Conservation (phyloP, 306 rosid species). For the Neltuma alba region DNA sequence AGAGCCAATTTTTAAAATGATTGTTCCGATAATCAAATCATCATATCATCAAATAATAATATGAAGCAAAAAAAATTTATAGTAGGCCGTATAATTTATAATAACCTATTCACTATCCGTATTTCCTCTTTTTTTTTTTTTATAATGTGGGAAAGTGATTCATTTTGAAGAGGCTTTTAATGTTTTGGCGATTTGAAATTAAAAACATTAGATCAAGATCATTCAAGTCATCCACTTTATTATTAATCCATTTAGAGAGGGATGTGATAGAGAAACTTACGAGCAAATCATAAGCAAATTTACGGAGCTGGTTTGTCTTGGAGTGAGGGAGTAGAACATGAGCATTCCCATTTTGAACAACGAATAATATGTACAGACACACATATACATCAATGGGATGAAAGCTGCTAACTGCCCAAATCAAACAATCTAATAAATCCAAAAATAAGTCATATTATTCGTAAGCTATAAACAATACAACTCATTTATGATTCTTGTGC, state of each 20-base stretch:
- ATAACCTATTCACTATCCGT: background rate
- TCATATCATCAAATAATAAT: background rate
- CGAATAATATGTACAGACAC: conserved; percentile 91
- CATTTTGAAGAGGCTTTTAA: background rate
- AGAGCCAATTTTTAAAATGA: conserved; percentile 22
- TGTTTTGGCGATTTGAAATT: background rate
- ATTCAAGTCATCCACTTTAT: background rate
- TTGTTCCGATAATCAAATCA: background rate
- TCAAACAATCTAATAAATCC: background rate
- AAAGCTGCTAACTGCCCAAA: conserved; percentile 76
- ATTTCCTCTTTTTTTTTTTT: too few relatives aligned
- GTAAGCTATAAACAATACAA: too few relatives aligned
- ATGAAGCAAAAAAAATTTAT: too few relatives aligned
- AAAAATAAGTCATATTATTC: background rate
- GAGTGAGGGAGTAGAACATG: conserved; percentile 91
- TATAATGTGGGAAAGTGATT: background rate
- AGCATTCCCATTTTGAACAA: conserved; percentile 89
- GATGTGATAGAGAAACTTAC: conserved; percentile 53
- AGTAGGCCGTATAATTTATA: too few relatives aligned
- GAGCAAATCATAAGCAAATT: conserved; percentile 98
- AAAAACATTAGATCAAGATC: too few relatives aligned
- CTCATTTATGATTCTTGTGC: too few relatives aligned
- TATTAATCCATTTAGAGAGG: background rate
- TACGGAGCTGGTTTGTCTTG: conserved; percentile 95
- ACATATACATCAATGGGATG: conserved; percentile 95